Conservation (phyloP, 441 rosid genomes). For the Corymbia calophylla region DNA sequence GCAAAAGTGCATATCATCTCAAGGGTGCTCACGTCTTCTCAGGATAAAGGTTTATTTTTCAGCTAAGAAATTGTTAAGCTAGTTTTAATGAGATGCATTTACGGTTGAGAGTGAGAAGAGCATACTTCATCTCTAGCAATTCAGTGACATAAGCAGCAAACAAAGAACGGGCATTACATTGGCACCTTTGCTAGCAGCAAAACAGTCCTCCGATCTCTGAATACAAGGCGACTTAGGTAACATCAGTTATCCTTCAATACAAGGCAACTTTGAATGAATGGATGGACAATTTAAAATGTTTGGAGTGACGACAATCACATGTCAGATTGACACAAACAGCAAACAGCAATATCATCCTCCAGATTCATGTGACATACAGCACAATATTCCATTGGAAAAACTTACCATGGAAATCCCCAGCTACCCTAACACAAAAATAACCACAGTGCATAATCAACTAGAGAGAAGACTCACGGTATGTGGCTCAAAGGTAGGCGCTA, state of each 20-base stretch:
- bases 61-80: not conserved
- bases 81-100: not conserved
- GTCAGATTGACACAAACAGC: not conserved
- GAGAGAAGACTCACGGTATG: not conserved
- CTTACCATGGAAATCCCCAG: not conserved
- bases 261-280: not conserved
- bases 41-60: not conserved
- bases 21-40: rapidly evolving
- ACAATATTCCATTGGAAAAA: not conserved
- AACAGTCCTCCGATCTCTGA: not conserved
- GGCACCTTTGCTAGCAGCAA: not conserved
- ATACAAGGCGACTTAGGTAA: not conserved
- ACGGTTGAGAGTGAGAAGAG: not conserved
- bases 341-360: not conserved
- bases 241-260: not conserved
- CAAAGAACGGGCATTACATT: not conserved
- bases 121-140: not conserved
- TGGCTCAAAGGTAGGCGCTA: not conserved
- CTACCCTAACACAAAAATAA: not conserved
- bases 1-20: not conserved
- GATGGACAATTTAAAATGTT: not conserved
- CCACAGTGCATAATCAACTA: not conserved
- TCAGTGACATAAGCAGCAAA: not conserved
- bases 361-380: not conserved
- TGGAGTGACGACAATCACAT: not conserved